These are phyloP conservation scores for Ammopiptanthus mongolicus DNA, from an alignment of 306 rosid species.

Conservation along the genomic window DNA sequence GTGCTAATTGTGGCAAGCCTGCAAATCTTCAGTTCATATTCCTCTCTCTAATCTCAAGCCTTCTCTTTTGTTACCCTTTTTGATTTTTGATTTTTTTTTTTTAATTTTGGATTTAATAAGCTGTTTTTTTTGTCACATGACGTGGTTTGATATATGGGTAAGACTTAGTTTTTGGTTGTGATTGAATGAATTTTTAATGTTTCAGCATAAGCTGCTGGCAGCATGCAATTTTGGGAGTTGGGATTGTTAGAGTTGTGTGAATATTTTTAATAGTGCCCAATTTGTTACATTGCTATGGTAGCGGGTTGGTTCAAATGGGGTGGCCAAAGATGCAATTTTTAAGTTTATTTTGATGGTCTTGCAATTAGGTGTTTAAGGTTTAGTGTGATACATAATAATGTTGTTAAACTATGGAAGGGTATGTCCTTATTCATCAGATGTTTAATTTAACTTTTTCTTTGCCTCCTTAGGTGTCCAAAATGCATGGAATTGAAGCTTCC, in stretches of 20 bases:
- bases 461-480: constrained; percentile 72
- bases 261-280: neutral
- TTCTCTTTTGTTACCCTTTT: neutral
- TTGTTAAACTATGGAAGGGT: no score
- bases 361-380: neutral
- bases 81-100: neutral
- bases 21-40: constrained; percentile 75
- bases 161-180: neutral
- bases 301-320: neutral
- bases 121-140: neutral
- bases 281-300: neutral
- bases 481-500: constrained; percentile 89
- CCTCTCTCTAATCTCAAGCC: neutral
- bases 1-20: constrained; percentile 70
- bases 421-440: neutral
- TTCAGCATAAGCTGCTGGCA: neutral
- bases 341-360: neutral
- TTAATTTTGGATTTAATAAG: neutral
- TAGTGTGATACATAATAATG: neutral
- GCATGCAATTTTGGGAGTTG: neutral
- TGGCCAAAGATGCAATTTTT: neutral
- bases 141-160: neutral
- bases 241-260: neutral
- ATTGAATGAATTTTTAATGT: neutral
- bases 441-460: neutral